These are phyloP conservation scores for Cadophora malorum DNA, from an alignment of 2,329 filamentous ascomycete species.

Conservation along the genomic window DNA sequence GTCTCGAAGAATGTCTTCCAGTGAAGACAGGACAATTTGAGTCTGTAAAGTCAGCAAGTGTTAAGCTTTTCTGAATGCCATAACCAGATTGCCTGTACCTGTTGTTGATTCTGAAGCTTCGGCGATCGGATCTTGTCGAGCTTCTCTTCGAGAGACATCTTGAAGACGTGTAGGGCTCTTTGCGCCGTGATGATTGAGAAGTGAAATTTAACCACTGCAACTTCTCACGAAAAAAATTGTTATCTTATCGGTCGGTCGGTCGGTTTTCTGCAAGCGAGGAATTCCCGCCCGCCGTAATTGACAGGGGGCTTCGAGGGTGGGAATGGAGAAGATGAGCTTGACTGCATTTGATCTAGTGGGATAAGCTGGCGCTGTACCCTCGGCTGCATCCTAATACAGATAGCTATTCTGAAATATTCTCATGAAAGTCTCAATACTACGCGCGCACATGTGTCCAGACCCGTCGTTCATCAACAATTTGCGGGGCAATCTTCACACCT, in stretches of 20 bases:
- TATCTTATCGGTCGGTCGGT: conserved; percentile 15
- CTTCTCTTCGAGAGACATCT: conserved; percentile 80
- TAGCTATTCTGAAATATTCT: neutral
- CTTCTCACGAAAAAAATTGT: conserved; percentile 29
- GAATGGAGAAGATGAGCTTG: neutral
- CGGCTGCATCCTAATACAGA: conserved; percentile 1
- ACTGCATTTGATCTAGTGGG: neutral
- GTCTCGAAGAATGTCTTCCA: conserved; percentile 90
- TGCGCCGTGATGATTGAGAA: conserved; percentile 33
- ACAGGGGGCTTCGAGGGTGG: neutral
- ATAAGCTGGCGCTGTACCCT: neutral
- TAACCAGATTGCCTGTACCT: conserved; percentile 58
- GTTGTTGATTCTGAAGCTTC: conserved; percentile 93
- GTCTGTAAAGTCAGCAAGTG: conserved; percentile 58
- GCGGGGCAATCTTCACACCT: neutral
- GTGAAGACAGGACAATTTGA: conserved; percentile 83
- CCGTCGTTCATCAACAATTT: neutral
- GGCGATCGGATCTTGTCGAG: conserved; percentile 97
- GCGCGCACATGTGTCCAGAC: neutral
- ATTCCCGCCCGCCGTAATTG: conserved; percentile 19
- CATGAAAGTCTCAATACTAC: neutral
- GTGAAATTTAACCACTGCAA: neutral
- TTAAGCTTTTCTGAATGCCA: neutral
- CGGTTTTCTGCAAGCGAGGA: neutral
- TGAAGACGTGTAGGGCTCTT: conserved; percentile 42